phyloP scores from a whole-genome alignment of 164 flowering plant species.

The Sextonia rubra region DNA sequence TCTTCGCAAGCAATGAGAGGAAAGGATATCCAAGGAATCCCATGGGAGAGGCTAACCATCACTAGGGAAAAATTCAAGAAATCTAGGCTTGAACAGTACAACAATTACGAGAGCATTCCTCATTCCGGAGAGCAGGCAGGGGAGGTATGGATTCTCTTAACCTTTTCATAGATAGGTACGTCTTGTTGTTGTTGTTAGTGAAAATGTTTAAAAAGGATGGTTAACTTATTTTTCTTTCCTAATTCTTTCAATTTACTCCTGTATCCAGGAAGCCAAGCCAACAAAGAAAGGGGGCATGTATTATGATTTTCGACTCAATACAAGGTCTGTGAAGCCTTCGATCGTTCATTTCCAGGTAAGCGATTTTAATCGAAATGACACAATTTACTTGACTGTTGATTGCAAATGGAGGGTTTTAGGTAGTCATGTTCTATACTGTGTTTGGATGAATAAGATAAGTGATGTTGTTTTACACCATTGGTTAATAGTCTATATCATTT shows the following conservation, averaged over 20 bases:
- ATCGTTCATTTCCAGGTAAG: constrained; percentile 74
- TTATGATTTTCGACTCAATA: constrained; percentile 51
- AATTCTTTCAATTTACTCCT: not conserved
- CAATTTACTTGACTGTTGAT: too few relatives aligned
- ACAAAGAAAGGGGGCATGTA: constrained; percentile 45
- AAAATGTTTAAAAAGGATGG: not conserved
- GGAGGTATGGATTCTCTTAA: constrained; percentile 30
- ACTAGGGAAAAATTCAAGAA: constrained; percentile 51
- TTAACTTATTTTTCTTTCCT: not conserved
- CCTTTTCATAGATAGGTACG: not conserved
- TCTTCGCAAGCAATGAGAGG: constrained; percentile 61
- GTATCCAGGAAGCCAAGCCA: constrained; percentile 42
- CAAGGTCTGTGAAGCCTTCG: constrained; percentile 68
- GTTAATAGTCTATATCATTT: too few relatives aligned
- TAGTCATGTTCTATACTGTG: too few relatives aligned
- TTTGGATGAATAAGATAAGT: too few relatives aligned
- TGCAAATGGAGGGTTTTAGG: too few relatives aligned
- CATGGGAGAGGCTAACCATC: constrained; percentile 60
- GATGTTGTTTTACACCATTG: too few relatives aligned
- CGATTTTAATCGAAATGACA: not conserved
- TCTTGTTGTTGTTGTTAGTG: not conserved
- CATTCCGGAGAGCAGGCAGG: constrained; percentile 45
- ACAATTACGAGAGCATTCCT: constrained; percentile 59
- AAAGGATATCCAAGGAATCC: constrained; percentile 72
- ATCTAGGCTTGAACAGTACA: constrained; percentile 63